Evolutionary conservation across 164 flowering plant genomes (phyloP).

Genomic region (Kalanchoe fedtschenkoi): DNA sequence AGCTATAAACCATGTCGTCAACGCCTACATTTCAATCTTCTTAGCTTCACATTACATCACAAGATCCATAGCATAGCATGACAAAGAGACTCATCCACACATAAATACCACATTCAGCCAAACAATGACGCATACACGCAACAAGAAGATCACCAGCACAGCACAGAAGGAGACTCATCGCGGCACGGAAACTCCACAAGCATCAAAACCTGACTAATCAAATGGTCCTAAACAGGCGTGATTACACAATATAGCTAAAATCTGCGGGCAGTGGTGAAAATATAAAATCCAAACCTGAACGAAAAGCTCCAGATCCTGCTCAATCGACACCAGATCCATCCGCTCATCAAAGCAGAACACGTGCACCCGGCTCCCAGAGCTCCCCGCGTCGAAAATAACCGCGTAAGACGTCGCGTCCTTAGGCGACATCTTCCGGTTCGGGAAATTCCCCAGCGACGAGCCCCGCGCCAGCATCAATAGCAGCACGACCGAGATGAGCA

Average conservation of each 20-base stretch:
- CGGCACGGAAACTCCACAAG: no score
- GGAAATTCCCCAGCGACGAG: conserved; percentile 13
- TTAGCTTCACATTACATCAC: no score
- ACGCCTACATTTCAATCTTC: no score
- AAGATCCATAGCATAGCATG: no score
- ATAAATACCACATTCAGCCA: no score
- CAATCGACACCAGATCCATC: conserved; percentile 75
- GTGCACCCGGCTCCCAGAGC: conserved; percentile 91
- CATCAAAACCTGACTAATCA: no score
- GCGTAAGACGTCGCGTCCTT: conserved; percentile 32
- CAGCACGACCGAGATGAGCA: conserved; percentile 52
- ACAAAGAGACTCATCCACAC: no score
- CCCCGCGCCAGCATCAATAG: conserved; percentile 49
- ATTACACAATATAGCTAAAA: background rate
- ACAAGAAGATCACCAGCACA: no score
- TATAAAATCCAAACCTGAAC: conserved; percentile 31
- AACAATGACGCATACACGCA: no score
- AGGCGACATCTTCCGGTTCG: conserved; percentile 23
- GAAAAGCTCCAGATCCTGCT: conserved; percentile 77
- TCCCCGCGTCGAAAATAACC: conserved; percentile 93
- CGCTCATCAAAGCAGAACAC: conserved; percentile 68
- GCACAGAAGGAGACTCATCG: no score
- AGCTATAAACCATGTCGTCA: no score
- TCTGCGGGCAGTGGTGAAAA: background rate
- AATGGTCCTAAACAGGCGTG: no score